phyloP scores from a whole-genome alignment of 2,329 filamentous ascomycete species.

The Fusarium sp. region DNA sequence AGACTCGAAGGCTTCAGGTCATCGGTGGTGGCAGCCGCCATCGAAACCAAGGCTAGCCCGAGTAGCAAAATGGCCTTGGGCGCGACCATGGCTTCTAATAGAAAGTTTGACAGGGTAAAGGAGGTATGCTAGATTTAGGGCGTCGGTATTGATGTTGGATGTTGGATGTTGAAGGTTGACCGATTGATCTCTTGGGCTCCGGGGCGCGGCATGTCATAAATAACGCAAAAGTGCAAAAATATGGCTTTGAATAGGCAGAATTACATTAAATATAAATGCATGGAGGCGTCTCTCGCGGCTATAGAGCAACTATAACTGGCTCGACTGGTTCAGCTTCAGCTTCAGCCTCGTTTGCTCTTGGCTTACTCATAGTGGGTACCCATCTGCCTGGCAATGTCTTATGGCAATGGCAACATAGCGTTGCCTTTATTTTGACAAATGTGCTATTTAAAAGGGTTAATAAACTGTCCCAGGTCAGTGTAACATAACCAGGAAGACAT shows the following conservation, averaged over 20 bases:
- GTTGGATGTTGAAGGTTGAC: neutral
- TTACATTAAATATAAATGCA: neutral
- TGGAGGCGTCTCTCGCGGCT: neutral
- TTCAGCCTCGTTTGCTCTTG: neutral
- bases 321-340: neutral
- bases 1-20: neutral
- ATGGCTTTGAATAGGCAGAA: neutral
- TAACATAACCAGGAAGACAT: too few species aligned
- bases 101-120: too few species aligned
- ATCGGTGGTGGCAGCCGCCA: neutral
- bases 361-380: neutral
- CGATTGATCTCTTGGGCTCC: neutral
- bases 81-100: neutral
- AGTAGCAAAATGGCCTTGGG: neutral
- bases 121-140: neutral
- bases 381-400: too few species aligned
- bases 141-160: neutral
- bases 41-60: neutral
- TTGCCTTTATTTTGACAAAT: too few species aligned
- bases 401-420: too few species aligned
- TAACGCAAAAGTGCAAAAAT: neutral
- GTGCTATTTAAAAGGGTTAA: too few species aligned
- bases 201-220: neutral
- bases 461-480: too few species aligned
- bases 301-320: neutral